phyloP scores from a whole-genome alignment of 2,329 filamentous ascomycete species.

The Xylaria sp. region DNA sequence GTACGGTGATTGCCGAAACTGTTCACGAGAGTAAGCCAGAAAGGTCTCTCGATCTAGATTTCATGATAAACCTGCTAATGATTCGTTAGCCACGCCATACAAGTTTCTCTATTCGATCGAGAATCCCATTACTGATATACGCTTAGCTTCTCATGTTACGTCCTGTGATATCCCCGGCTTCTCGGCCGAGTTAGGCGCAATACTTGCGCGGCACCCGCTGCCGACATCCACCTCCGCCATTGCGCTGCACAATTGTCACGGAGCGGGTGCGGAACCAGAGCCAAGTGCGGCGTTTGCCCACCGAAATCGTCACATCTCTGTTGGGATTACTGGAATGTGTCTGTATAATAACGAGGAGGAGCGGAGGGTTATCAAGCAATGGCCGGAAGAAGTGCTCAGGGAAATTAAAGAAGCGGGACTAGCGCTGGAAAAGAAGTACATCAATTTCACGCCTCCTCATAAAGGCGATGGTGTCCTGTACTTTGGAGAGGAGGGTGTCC shows the following conservation, averaged over 20 bases:
- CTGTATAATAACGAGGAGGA: background rate
- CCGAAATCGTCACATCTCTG: constrained; percentile 1
- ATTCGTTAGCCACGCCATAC: constrained; percentile 4
- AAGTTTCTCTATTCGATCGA: constrained; percentile 9
- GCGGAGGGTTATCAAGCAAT: background rate
- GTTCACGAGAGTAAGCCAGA: constrained; percentile 6
- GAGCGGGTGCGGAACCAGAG: background rate
- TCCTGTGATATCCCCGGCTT: background rate
- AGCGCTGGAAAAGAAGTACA: constrained; percentile 5
- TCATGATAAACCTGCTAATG: background rate
- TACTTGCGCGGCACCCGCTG: constrained; percentile 3
- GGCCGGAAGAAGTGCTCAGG: background rate
- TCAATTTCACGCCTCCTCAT: constrained; percentile 6
- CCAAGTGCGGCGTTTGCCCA: constrained; percentile 4
- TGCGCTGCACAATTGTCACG: constrained; percentile 11
- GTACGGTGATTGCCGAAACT: constrained; percentile 2
- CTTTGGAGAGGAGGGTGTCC: constrained; percentile 1
- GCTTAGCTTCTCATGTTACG: background rate
- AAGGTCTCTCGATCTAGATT: too few species aligned
- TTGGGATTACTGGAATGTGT: background rate
- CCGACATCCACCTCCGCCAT: constrained; percentile 1
- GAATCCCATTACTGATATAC: background rate
- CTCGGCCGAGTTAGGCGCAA: constrained; percentile 4
- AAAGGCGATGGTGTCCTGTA: constrained; percentile 8
- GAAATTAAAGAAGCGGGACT: constrained; percentile 1